A percentile compares a stretch with the other conserved stretches of the same genome.
Evolutionary conservation across 129 eudicot genomes (phyloP).

Genomic region (Cynara cardunculus): DNA sequence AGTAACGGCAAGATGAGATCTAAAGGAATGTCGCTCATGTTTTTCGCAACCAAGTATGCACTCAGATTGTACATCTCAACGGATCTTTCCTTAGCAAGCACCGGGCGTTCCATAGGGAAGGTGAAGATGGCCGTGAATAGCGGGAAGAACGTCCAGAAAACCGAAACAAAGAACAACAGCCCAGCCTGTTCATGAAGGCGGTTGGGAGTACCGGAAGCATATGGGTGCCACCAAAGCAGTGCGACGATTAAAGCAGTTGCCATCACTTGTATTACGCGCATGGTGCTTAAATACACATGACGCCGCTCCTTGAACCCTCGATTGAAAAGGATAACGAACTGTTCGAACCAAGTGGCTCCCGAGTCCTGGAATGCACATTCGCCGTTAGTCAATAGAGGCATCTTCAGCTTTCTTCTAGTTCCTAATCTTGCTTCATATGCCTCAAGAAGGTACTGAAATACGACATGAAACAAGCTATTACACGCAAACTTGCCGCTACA

Average conservation of each 20-base stretch:
- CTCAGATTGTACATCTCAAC: slow-evolving; percentile 39
- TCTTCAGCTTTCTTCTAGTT: slow-evolving; percentile 2
- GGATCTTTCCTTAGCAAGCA: slow-evolving; percentile 37
- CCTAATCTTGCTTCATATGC: slow-evolving; percentile 27
- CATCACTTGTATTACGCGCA: slow-evolving; percentile 32
- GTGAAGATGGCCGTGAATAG: slow-evolving; percentile 32
- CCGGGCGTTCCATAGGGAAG: slow-evolving; percentile 36
- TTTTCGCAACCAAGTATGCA: slow-evolving; percentile 37
- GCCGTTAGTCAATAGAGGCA: background rate
- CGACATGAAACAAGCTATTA: background rate
- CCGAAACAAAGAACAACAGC: slow-evolving; percentile 34
- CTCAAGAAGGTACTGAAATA: slow-evolving; percentile 27
- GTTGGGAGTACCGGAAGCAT: slow-evolving; percentile 11
- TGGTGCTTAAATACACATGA: slow-evolving; percentile 29
- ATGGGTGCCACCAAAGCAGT: slow-evolving; percentile 32
- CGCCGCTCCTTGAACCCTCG: slow-evolving; percentile 35
- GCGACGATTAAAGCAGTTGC: slow-evolving; percentile 33
- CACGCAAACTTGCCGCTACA: background rate
- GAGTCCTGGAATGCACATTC: background rate
- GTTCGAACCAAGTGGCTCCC: slow-evolving; percentile 41
- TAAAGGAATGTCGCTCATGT: slow-evolving; percentile 35
- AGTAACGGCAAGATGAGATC: slow-evolving; percentile 35
- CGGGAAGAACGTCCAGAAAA: slow-evolving; percentile 38
- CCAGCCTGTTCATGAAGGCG: slow-evolving; percentile 5
- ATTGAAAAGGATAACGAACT: slow-evolving; percentile 25